phyloP scores from a whole-genome alignment of 106 monocot genomes.

The Dactylorhiza incarnata region DNA sequence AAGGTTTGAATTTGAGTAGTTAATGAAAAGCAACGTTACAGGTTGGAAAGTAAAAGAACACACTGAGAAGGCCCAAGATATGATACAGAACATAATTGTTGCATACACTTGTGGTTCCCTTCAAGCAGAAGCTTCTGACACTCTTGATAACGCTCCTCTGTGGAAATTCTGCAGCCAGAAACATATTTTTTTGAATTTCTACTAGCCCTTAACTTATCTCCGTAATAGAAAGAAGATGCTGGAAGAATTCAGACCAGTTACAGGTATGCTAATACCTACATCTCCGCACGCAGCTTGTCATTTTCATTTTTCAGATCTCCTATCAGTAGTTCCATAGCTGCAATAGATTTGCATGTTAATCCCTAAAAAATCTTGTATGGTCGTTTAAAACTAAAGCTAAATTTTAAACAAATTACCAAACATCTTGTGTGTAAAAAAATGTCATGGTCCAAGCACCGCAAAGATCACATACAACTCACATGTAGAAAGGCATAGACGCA shows the following conservation, averaged over 20 bases:
- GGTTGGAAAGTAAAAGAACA: too few species aligned
- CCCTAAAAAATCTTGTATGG: background rate
- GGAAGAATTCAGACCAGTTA: too few species aligned
- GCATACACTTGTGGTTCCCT: conserved; percentile 32
- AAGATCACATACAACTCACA: background rate
- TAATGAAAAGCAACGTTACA: too few species aligned
- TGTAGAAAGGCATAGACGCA: background rate
- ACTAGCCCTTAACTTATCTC: background rate
- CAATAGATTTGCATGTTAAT: background rate
- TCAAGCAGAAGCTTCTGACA: conserved; percentile 27
- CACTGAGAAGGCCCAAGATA: too few species aligned
- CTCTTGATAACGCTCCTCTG: conserved; percentile 21
- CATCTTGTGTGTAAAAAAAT: background rate
- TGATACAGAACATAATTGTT: too few species aligned
- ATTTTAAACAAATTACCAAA: background rate
- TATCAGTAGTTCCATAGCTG: conserved; percentile 29
- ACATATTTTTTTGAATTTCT: background rate
- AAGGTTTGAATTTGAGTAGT: too few species aligned
- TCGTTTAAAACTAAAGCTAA: background rate
- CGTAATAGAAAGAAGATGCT: background rate
- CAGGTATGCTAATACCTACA: conserved; percentile 16
- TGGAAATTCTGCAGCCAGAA: conserved; percentile 22
- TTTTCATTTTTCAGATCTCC: conserved; percentile 30
- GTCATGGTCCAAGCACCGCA: background rate
- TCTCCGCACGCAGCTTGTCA: conserved; percentile 14